A percentile compares a stretch with the other conserved stretches of the same genome.
phyloP scores from a whole-genome alignment of 1,284 basidiomycete species.

The Sporisorium sorghi region DNA sequence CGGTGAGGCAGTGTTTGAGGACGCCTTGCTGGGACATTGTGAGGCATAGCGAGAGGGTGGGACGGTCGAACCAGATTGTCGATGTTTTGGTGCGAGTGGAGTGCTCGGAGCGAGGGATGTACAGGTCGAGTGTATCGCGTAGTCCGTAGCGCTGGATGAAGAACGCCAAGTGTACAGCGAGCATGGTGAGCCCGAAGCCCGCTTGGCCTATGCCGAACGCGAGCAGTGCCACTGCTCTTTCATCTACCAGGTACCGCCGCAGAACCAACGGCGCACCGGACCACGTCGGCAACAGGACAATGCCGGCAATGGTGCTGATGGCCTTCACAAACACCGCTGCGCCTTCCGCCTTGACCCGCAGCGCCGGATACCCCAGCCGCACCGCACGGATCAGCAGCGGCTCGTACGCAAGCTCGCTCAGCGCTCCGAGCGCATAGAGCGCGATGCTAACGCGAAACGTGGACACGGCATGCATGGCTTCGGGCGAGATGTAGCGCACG shows the following conservation, averaged over 20 bases:
- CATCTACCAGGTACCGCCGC: conserved; percentile 1
- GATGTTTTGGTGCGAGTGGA: not conserved
- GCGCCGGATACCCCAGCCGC: conserved; percentile 34
- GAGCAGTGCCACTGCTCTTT: conserved; percentile 41
- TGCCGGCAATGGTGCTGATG: conserved; percentile 40
- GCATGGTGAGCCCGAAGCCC: conserved; percentile 49
- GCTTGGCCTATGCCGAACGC: conserved; percentile 63
- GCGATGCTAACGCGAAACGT: conserved; percentile 46
- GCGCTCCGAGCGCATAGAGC: conserved; percentile 60
- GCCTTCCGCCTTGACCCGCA: conserved; percentile 63
- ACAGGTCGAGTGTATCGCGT: conserved; percentile 81
- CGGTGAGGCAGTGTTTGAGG: conserved; percentile 93
- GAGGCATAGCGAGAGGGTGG: conserved; percentile 72
- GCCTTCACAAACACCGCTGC: conserved; percentile 55
- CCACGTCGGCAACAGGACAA: conserved; percentile 22
- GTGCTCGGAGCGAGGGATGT: conserved; percentile 62
- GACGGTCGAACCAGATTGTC: conserved; percentile 27
- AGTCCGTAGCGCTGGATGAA: conserved; percentile 75
- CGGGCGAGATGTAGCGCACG: conserved; percentile 43
- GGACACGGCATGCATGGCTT: conserved; percentile 32
- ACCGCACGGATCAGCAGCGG: conserved; percentile 62
- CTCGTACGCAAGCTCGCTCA: conserved; percentile 60
- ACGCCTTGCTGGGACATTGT: conserved; percentile 87
- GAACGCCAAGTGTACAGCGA: conserved; percentile 29
- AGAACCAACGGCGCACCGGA: not conserved